Conservation (phyloP, 306 rosid species). For the Malus asiatica region DNA sequence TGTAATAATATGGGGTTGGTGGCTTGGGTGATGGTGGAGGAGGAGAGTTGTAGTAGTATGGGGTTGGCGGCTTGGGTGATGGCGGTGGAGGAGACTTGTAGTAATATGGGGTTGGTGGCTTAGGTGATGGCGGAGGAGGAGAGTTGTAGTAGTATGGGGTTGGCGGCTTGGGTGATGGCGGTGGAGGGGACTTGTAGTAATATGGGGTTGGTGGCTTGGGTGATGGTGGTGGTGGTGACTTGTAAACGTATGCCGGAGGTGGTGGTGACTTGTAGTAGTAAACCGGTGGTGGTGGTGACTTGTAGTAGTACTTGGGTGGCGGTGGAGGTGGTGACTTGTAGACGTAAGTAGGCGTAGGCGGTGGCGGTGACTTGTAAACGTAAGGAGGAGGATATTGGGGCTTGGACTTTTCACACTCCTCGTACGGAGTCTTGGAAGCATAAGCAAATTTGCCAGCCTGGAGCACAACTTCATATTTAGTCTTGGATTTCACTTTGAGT, state of each 20-base stretch:
- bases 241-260: slow-evolving; percentile 23
- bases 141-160: slow-evolving; percentile 14
- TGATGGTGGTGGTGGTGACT: slow-evolving; percentile 34
- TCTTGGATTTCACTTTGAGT: slow-evolving; percentile 63
- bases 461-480: slow-evolving; percentile 65
- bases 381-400: slow-evolving; percentile 65
- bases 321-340: slow-evolving; percentile 42
- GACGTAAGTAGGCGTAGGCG: slow-evolving; percentile 14
- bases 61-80: neutral
- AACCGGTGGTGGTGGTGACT: slow-evolving; percentile 36
- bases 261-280: slow-evolving; percentile 44
- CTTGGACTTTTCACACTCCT: slow-evolving; percentile 50
- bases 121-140: slow-evolving; percentile 27
- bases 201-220: slow-evolving; percentile 13
- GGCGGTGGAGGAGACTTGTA: slow-evolving; percentile 41
- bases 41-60: slow-evolving; percentile 23
- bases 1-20: neutral
- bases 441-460: slow-evolving; percentile 71
- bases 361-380: slow-evolving; percentile 51
- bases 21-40: neutral
- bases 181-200: slow-evolving; percentile 20
- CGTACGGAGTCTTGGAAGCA: slow-evolving; percentile 60
- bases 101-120: neutral
- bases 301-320: slow-evolving; percentile 12
- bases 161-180: slow-evolving; percentile 1